Evolutionary conservation across 306 rosid species (phyloP).

Genomic region (Glycyrrhiza uralensis): DNA sequence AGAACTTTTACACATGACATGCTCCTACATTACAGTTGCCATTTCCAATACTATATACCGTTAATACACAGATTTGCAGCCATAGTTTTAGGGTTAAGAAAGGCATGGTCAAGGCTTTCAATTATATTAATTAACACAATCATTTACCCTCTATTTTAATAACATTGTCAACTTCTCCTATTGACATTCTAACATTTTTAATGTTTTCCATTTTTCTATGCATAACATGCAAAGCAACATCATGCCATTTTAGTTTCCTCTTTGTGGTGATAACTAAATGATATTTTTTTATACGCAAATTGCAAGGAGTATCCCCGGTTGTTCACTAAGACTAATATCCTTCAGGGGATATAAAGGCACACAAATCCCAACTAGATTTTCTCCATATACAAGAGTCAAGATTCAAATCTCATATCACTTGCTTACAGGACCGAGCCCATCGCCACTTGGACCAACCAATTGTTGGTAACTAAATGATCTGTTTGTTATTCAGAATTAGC

Average conservation of each 20-base stretch:
- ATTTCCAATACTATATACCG: constrained; percentile 10
- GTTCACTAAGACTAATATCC: too few species aligned
- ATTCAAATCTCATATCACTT: too few species aligned
- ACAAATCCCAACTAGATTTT: too few species aligned
- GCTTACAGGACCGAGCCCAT: too few species aligned
- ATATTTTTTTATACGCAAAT: too few species aligned
- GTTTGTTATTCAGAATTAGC: constrained; percentile 33
- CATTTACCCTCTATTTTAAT: constrained; percentile 28
- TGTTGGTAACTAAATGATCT: too few species aligned
- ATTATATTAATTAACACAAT: constrained; percentile 31
- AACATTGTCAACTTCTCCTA: constrained; percentile 45
- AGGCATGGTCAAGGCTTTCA: constrained; percentile 39
- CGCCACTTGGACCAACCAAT: too few species aligned
- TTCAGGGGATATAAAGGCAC: too few species aligned
- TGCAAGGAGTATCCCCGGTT: too few species aligned
- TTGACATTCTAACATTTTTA: constrained; percentile 18
- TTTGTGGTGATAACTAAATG: constrained; percentile 24
- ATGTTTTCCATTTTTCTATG: background rate
- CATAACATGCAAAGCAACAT: constrained; percentile 31
- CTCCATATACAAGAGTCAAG: too few species aligned
- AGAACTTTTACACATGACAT: constrained; percentile 45
- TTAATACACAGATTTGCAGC: constrained; percentile 37
- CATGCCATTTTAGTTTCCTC: background rate
- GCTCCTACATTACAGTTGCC: constrained; percentile 35
- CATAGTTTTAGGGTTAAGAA: constrained; percentile 61